A percentile compares a stretch with the other conserved stretches of the same genome.
Conservation (phyloP, 352 stramenopile genomes). For the Phytophthora niederhauseri region DNA sequence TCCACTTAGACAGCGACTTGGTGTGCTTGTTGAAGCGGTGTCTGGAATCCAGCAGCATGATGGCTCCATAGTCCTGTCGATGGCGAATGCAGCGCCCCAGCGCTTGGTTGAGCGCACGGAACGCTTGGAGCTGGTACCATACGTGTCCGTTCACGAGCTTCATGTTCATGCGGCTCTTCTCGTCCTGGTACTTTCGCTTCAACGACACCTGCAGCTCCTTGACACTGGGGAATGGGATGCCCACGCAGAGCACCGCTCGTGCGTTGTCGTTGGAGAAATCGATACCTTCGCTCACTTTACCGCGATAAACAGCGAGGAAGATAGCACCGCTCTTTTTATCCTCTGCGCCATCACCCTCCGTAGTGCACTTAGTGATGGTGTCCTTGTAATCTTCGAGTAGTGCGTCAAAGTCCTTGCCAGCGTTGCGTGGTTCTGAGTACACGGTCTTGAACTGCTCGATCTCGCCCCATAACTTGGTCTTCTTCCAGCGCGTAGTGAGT, state of each 20-base stretch:
- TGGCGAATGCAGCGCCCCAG: constrained; percentile 99
- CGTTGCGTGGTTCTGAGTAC: constrained; percentile 72
- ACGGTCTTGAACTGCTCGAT: constrained; percentile 69
- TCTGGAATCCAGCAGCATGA: constrained; percentile 96
- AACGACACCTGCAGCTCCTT: constrained; percentile 92
- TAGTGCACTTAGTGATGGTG: constrained; percentile 24
- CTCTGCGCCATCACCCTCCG: background rate
- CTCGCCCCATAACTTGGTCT: constrained; percentile 66
- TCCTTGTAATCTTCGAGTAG: constrained; percentile 78
- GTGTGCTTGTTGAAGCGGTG: constrained; percentile 69
- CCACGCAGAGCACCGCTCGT: constrained; percentile 97
- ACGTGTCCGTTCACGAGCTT: constrained; percentile 69
- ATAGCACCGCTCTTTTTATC: constrained; percentile 83
- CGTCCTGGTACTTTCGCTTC: constrained; percentile 85
- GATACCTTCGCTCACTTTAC: constrained; percentile 98
- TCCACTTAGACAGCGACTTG: constrained; percentile 82
- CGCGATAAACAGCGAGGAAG: constrained; percentile 98
- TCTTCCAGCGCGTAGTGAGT: constrained; percentile 65
- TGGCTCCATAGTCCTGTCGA: constrained; percentile 96
- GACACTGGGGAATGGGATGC: constrained; percentile 97
- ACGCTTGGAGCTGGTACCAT: constrained; percentile 99
- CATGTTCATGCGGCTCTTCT: constrained; percentile 66
- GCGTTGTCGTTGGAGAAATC: constrained; percentile 99
- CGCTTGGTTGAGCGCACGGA: constrained; percentile 99
- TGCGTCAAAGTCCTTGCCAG: constrained; percentile 84